phyloP scores from a whole-genome alignment of 139 green algal species.

The Haematococcus sp. region DNA sequence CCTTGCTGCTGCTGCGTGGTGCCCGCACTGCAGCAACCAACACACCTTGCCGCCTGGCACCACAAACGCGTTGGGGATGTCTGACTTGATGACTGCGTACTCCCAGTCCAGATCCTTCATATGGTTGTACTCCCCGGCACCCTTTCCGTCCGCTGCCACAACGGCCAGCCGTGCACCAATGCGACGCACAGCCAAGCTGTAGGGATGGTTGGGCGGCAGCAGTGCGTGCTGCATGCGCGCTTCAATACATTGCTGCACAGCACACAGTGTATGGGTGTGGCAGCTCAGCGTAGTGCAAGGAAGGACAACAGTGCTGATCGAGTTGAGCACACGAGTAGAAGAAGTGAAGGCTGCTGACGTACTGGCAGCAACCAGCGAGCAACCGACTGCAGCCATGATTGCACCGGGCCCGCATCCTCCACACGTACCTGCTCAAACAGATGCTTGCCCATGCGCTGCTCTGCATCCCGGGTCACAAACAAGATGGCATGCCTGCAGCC shows the following conservation, averaged over 20 bases:
- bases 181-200: conserved; percentile 23
- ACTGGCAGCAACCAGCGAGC: too few species aligned
- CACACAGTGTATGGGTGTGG: neutral
- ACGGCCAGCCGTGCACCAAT: conserved; percentile 38
- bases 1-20: too few species aligned
- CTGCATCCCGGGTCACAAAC: conserved; percentile 18
- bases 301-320: too few species aligned
- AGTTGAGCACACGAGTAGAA: too few species aligned
- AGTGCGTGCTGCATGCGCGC: conserved; percentile 36
- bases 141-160: conserved; percentile 48
- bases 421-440: conserved; percentile 25
- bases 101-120: conserved; percentile 76
- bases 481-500: conserved; percentile 29
- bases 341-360: too few species aligned
- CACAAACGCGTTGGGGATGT: conserved; percentile 81
- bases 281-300: too few species aligned
- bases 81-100: conserved; percentile 74
- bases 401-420: too few species aligned
- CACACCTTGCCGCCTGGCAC: conserved; percentile 89
- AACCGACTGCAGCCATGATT: too few species aligned
- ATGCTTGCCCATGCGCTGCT: conserved; percentile 25
- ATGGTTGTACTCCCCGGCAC: conserved; percentile 57
- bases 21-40: neutral
- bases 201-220: conserved; percentile 44
- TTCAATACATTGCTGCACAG: conserved; percentile 41